Evolutionary conservation across 1,284 basidiomycete genomes (phyloP), one percentile per base, ranked within the genome.

Genomic region (Ganoderma multipileum): DNA sequence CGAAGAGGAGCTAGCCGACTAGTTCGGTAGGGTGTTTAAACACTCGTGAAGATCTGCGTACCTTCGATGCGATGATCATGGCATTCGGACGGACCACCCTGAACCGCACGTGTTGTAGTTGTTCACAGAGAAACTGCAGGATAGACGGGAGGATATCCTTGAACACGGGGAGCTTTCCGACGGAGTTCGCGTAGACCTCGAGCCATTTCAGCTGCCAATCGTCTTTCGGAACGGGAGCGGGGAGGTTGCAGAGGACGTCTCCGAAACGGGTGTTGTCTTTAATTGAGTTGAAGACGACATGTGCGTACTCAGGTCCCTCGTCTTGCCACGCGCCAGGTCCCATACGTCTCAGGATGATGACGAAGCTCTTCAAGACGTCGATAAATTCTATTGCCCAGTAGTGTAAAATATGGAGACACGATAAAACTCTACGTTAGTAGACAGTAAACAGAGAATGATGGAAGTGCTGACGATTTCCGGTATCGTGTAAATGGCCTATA

Each of bases 261-360:
- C 83, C 78, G 75, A 90, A 94, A 1, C 86, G 84, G 0, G 85
- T 77, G 76, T 95, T 96, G 74, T 93, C 90, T 78, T 92, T 94
- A 75, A 96, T 87, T n/a, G 91, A 87, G 72, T 92, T 93, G 74
- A 96, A 91, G 1, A 95, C 85, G 50, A 92, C 85, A 71, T 90
- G 87, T 1, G 95, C 91, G 76, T 88, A 93, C 73, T 92, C 89
- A 23, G 84, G 79, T 1, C 83, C 82, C 76, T 94, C 91, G 47
- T 85, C 88, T 26, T 81, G 76, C 95, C 95, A 97, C 18, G 93
- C 77, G 18, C 83, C 76, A 4, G 79, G 76, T 2, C 83, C 83
- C 66, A 91, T 77, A 58, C 85, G 86, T 74, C 85, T 87, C 65
- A 87, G 81, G 69, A 89, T 82, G 68, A 86, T 81, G 23, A 83